Conservation (phyloP, 225 moss, liverwort and hornwort species). For the Pseudoscleropodium purum region DNA sequence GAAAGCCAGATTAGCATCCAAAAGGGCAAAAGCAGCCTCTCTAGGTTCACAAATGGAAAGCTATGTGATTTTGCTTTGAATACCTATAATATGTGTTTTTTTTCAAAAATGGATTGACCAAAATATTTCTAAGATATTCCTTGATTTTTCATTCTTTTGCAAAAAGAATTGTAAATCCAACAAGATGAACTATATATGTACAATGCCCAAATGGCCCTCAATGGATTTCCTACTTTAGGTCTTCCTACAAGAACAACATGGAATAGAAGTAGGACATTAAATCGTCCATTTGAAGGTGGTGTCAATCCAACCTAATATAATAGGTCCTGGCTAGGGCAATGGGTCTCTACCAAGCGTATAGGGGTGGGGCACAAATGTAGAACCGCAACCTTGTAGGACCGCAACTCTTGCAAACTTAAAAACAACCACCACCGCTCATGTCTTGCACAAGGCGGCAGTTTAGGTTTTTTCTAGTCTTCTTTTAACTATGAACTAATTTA, state of each 20-base stretch:
- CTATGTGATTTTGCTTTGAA: neutral
- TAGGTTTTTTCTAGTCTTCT: too few relatives aligned
- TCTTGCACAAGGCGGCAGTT: too few relatives aligned
- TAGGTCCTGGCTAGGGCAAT: rapidly evolving
- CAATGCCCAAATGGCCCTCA: neutral
- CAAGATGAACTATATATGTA: neutral
- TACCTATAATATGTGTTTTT: neutral
- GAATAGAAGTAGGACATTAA: neutral
- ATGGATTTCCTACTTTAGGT: neutral
- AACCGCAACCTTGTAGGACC: too few relatives aligned
- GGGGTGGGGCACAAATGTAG: too few relatives aligned
- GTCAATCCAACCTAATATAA: neutral
- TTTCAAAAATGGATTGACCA: neutral
- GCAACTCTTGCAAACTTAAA: too few relatives aligned
- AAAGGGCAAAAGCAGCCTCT: neutral
- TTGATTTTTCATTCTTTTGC: neutral
- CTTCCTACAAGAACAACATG: neutral
- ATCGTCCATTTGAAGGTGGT: neutral
- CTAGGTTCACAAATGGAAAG: neutral
- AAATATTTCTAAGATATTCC: neutral
- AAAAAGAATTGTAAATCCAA: neutral
- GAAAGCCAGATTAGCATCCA: neutral
- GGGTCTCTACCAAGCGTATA: too few relatives aligned
- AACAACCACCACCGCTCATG: too few relatives aligned
- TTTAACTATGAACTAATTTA: too few relatives aligned